Evolutionary conservation across 148 eudicot species (phyloP).

Genomic region (Rhododendron ovatum): DNA sequence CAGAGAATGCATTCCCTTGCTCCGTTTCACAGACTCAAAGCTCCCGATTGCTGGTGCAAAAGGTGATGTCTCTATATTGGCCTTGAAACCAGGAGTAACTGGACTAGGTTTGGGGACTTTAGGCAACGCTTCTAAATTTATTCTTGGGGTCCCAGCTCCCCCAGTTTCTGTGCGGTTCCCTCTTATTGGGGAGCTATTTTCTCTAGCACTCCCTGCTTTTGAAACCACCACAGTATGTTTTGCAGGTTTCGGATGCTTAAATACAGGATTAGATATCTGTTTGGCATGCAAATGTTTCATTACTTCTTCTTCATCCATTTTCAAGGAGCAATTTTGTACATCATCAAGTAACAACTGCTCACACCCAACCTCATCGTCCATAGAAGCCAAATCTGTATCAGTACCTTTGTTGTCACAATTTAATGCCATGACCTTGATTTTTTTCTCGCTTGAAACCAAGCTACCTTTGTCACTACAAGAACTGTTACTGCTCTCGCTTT

Average conservation of each 20-base stretch:
- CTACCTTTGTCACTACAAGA: conserved; percentile 92
- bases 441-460: conserved; percentile 61
- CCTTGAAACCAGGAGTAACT: conserved; percentile 60
- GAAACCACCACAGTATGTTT: conserved; percentile 56
- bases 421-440: conserved; percentile 27
- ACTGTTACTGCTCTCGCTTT: conserved; percentile 85
- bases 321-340: conserved; percentile 33
- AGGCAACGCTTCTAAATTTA: conserved; percentile 50
- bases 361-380: conserved; percentile 47
- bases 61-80: conserved; percentile 36
- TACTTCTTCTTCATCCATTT: conserved; percentile 33
- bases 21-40: conserved; percentile 55
- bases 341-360: conserved; percentile 27
- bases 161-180: conserved; percentile 37
- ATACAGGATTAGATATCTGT: conserved; percentile 31
- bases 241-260: conserved; percentile 57
- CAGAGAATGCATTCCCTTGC: conserved; percentile 48
- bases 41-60: conserved; percentile 41
- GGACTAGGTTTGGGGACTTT: conserved; percentile 56
- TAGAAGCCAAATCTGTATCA: conserved; percentile 47
- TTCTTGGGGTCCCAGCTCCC: conserved; percentile 32
- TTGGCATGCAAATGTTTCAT: conserved; percentile 41
- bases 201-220: conserved; percentile 83
- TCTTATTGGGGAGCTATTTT: conserved; percentile 88
- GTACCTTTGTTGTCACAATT: conserved; percentile 54